These are phyloP conservation scores for Coemansia reversa DNA, from an alignment of 192 early-diverging fungal species.

Conservation along the genomic window DNA sequence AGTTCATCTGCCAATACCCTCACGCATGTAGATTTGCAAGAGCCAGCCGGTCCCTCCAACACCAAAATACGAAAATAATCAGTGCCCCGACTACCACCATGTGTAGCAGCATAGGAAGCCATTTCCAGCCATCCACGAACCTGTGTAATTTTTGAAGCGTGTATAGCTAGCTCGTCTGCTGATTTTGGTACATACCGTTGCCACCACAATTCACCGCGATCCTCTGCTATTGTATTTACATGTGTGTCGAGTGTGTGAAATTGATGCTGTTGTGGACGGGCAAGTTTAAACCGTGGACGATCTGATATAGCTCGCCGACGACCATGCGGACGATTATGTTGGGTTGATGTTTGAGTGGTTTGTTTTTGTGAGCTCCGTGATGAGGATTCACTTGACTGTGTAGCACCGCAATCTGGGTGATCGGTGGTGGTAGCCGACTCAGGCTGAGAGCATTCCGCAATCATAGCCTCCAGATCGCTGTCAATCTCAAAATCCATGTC, in stretches of 20 bases:
- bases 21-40: conserved; percentile 64
- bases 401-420: no score
- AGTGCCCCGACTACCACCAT: conserved; percentile 1
- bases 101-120: conserved; percentile 23
- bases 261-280: conserved; percentile 3
- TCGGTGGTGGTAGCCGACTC: no score
- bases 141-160: conserved; percentile 52
- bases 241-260: not conserved
- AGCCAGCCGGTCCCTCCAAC: conserved; percentile 63
- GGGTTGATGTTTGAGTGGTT: not conserved
- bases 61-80: conserved; percentile 55
- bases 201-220: conserved; percentile 43
- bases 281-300: conserved; percentile 24
- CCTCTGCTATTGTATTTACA: not conserved
- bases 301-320: conserved; percentile 39
- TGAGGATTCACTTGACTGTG: no score
- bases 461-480: conserved; percentile 47
- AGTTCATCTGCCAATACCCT: conserved; percentile 58
- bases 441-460: conserved; percentile 21
- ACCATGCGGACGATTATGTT: not conserved
- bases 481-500: conserved; percentile 36
- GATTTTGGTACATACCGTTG: conserved; percentile 36
- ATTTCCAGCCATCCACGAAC: conserved; percentile 60
- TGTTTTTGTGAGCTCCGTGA: not conserved
- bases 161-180: conserved; percentile 53